Evolutionary conservation across 148 eudicot species (phyloP), one percentile per base, ranked within the genome.

Genomic region (Camellia japonica): DNA sequence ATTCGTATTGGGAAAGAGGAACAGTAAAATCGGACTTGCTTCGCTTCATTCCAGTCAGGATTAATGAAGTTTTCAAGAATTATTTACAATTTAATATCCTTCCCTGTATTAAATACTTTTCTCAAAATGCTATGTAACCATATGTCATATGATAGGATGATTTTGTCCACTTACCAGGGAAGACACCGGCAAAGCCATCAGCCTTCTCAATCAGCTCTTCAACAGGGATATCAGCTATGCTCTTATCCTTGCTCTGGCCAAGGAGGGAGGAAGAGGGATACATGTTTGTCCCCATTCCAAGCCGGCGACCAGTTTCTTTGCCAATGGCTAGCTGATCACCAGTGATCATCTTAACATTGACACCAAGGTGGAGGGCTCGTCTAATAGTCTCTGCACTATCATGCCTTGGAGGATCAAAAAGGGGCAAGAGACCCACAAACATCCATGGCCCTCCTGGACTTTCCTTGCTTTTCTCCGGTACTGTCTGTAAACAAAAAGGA

Each of bases 341-440:
- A 11, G 97, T 93, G 71, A 93, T 93, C 97, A 93, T 93, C 90
- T 93, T 93, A n/a, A 93, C 97, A 76, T 93, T 93, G 78, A 93
- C 97, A 75, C 97, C 94, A 75, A 93, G 97, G 84, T 80, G 54
- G 44, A 93, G 85, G 66, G 97, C 97, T 20, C 91, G 94, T 41
- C 85, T 89, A 69, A 93, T 93, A 38, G 97, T 93, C 73, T 91
- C 97, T 19, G 90, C 93, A 86, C 97, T 93, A 79, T 93, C 97
- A 61, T 91, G 94, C 80, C 97, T 88, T 69, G 97, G 97, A 69
- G 97, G 97, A 68, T 91, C 97, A 20, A 93, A 91, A 23, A 93
- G 92, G 44, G 94, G 97, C 87, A 93, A 79, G 49, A 93, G 85
- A 74, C 88, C 94, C 56, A 89, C 87, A 76, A 93, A 93, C 15